Evolutionary conservation across 2,329 filamentous ascomycete genomes (phyloP).

Genomic region (Colletotrichum aenigma): DNA sequence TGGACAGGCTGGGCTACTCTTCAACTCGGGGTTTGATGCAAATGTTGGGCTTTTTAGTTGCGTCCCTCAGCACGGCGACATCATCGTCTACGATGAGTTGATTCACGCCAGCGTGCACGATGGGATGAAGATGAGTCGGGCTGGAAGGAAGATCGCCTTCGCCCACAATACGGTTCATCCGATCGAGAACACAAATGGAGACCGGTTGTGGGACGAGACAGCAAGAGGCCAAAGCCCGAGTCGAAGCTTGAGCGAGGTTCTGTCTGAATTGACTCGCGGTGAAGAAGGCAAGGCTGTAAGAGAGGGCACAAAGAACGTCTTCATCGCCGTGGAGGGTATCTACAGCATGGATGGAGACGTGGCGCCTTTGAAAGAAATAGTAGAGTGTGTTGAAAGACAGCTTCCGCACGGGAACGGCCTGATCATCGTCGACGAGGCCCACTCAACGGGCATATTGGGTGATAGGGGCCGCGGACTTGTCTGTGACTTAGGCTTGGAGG

Average conservation of each 20-base stretch:
- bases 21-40: conserved; percentile 68
- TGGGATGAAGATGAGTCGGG: conserved; percentile 72
- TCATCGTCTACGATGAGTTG: conserved; percentile 74
- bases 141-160: conserved; percentile 53
- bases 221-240: background rate
- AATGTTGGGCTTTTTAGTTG: conserved; percentile 68
- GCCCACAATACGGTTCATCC: conserved; percentile 56
- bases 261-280: conserved; percentile 34
- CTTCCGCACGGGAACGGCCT: conserved; percentile 64
- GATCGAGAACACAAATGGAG: background rate
- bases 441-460: conserved; percentile 67
- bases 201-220: background rate
- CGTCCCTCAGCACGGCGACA: conserved; percentile 63
- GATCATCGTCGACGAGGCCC: conserved; percentile 72
- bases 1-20: conserved; percentile 50
- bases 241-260: conserved; percentile 29
- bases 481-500: conserved; percentile 58
- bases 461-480: conserved; percentile 61
- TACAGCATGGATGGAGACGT: conserved; percentile 89
- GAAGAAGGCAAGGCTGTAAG: conserved; percentile 34
- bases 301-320: conserved; percentile 55
- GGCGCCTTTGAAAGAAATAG: conserved; percentile 65
- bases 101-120: conserved; percentile 82
- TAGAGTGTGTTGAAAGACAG: conserved; percentile 57
- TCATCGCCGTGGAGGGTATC: conserved; percentile 72